Evolutionary conservation across 139 green algal genomes (phyloP).

Genomic region (Diplosphaera chodatii): DNA sequence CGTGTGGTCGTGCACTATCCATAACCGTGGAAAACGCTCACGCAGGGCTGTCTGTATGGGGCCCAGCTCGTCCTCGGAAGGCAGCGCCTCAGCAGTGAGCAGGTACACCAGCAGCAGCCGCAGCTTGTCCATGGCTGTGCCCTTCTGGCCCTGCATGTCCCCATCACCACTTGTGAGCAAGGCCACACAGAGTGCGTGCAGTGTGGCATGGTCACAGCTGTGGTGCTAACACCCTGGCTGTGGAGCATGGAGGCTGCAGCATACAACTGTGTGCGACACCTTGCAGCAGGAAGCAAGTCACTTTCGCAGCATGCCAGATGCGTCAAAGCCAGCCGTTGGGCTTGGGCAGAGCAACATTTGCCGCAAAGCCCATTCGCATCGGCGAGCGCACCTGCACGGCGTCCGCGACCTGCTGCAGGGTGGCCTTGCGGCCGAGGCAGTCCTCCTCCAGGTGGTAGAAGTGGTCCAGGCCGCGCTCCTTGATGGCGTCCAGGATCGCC

Average conservation of each 20-base stretch:
- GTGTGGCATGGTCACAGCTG: too few species aligned
- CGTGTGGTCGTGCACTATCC: too few species aligned
- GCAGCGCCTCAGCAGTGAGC: slow-evolving; percentile 51
- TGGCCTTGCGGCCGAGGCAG: slow-evolving; percentile 69
- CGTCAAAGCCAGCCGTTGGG: too few species aligned
- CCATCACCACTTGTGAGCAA: too few species aligned
- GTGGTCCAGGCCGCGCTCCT: slow-evolving; percentile 72
- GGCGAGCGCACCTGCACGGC: slow-evolving; percentile 43
- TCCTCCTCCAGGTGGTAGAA: slow-evolving; percentile 84
- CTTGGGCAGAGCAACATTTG: too few species aligned
- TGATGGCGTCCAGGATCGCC: slow-evolving; percentile 83
- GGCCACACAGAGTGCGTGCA: too few species aligned
- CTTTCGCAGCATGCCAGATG: too few species aligned
- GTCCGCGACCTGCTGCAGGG: slow-evolving; percentile 48
- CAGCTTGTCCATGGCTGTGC: slow-evolving; percentile 80
- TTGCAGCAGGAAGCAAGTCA: too few species aligned
- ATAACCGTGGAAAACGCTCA: neutral
- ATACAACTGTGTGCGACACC: too few species aligned
- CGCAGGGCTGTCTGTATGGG: slow-evolving; percentile 14
- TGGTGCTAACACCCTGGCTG: too few species aligned
- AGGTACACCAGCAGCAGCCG: slow-evolving; percentile 84
- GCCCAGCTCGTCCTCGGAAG: slow-evolving; percentile 29
- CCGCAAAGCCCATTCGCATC: too few species aligned
- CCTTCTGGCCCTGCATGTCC: slow-evolving; percentile 28
- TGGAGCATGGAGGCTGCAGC: too few species aligned